Conservation (phyloP, 805 yeast species). For the Wickerhamomyces canadensis region DNA sequence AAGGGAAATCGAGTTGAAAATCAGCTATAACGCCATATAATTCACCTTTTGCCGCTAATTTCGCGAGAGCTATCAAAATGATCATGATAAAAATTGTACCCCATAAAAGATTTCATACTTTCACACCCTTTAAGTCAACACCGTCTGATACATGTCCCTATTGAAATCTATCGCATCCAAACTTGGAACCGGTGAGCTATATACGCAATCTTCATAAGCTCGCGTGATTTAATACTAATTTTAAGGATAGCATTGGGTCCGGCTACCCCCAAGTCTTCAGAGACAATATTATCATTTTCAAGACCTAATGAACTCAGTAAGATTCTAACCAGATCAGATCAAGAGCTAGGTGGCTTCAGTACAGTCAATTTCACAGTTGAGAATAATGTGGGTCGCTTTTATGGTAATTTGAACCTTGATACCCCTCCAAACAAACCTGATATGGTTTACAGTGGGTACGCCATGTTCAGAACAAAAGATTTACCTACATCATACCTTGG, state of each 20-base stretch:
- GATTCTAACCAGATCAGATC: conserved; percentile 61
- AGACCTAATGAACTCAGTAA: conserved; percentile 42
- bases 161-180: not conserved
- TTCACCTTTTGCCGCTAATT: no score
- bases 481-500: conserved; percentile 41
- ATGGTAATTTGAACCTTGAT: conserved; percentile 64
- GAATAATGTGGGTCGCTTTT: conserved; percentile 50
- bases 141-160: not conserved
- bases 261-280: conserved; percentile 19
- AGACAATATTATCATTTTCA: conserved; percentile 54
- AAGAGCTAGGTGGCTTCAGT: conserved; percentile 75
- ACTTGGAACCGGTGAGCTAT: not conserved
- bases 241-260: conserved; percentile 8
- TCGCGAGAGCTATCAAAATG: no score
- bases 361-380: conserved; percentile 48
- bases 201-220: no score
- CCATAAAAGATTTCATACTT: no score
- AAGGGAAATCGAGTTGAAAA: no score
- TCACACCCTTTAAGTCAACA: not conserved
- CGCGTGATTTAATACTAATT: no score
- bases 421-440: conserved; percentile 63
- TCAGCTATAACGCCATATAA: no score
- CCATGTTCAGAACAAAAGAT: conserved; percentile 79
- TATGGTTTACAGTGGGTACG: conserved; percentile 60
- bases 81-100: no score